phyloP scores from a whole-genome alignment of 2,329 filamentous ascomycete species.

The Thielaviopsis ethacetica region DNA sequence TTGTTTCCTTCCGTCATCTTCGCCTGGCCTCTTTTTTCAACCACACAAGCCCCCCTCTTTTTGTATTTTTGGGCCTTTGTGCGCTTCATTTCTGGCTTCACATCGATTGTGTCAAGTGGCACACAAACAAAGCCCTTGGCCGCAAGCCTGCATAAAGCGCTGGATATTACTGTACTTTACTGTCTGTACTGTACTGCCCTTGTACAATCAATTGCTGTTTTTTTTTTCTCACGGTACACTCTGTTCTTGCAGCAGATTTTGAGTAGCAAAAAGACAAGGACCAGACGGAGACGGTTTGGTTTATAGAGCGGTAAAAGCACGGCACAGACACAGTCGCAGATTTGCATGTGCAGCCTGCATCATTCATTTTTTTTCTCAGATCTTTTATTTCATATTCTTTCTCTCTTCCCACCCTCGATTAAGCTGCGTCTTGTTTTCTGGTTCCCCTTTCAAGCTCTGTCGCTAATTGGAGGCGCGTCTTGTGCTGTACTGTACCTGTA shows the following conservation, averaged over 20 bases:
- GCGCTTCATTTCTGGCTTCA: no score
- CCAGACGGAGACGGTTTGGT: no score
- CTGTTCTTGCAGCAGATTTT: no score
- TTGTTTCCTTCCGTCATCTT: neutral
- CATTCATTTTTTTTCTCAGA: neutral
- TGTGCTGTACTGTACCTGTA: neutral
- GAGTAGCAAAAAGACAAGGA: no score
- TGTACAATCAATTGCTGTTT: no score
- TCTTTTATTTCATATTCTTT: neutral
- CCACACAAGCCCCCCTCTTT: neutral
- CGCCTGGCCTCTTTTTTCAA: neutral
- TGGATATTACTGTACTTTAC: no score
- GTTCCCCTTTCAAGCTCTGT: neutral
- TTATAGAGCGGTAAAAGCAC: neutral
- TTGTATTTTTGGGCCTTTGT: neutral
- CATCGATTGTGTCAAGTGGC: no score
- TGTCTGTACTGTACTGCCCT: no score
- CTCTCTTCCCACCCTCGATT: neutral
- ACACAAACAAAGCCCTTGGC: no score
- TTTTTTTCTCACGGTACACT: no score
- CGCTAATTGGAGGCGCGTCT: neutral
- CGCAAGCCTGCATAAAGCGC: no score
- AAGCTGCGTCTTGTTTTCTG: neutral
- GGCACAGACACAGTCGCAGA: neutral
- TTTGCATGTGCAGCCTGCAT: neutral